Conservation (phyloP, 306 rosid genomes). For the Casuarina cunninghamiana region DNA sequence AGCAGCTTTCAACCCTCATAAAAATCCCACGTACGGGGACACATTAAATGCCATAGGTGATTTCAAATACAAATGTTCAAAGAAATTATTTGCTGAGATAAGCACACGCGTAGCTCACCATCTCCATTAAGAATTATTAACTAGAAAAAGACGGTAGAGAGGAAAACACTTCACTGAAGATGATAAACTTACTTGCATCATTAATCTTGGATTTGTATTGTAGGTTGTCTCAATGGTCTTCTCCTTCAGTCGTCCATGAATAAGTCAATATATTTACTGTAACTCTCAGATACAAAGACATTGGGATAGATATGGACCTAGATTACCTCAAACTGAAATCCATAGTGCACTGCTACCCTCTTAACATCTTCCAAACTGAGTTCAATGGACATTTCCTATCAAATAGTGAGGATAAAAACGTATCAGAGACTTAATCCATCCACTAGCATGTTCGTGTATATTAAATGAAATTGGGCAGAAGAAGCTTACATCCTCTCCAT, state of each 20-base stretch:
- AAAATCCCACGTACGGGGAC: too few species aligned
- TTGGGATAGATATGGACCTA: slow-evolving; percentile 16
- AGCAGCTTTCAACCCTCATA: not conserved
- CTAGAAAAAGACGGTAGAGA: not conserved
- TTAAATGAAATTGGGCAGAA: slow-evolving; percentile 2
- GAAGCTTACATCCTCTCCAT: slow-evolving; percentile 82
- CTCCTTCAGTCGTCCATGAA: slow-evolving; percentile 67
- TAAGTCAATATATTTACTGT: slow-evolving; percentile 22
- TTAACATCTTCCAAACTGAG: slow-evolving; percentile 94
- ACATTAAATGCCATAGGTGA: not conserved
- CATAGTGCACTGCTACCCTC: slow-evolving; percentile 71
- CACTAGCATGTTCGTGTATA: not conserved
- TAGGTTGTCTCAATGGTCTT: slow-evolving; percentile 79
- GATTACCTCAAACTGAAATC: slow-evolving; percentile 80
- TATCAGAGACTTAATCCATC: not conserved
- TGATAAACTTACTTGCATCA: slow-evolving; percentile 88
- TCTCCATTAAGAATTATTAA: not conserved
- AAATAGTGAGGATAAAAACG: slow-evolving; percentile 11
- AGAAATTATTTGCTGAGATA: not conserved
- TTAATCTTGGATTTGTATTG: slow-evolving; percentile 75
- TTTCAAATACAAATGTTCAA: not conserved
- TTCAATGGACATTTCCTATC: slow-evolving; percentile 94
- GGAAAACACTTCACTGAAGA: not conserved
- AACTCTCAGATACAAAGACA: not conserved
- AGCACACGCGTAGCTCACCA: not conserved